phyloP scores from a whole-genome alignment of 768 basidiomycete genomes.

The Russula dissimulans region DNA sequence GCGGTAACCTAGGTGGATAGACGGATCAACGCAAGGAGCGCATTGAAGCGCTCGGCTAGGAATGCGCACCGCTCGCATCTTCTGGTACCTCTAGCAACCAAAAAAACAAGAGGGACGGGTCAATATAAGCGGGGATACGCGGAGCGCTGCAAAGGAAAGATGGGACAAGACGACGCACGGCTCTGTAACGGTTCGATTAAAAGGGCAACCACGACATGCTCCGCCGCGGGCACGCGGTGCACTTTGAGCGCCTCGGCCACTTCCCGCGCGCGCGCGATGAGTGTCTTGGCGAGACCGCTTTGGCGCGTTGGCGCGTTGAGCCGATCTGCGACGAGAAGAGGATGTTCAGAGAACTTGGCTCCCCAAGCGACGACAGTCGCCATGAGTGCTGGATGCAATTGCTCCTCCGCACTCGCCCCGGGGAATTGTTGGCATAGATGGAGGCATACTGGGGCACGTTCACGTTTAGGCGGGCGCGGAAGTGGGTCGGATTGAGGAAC shows the following conservation, averaged over 20 bases:
- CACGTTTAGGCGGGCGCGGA: constrained; percentile 53
- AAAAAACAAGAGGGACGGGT: not conserved
- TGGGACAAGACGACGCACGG: constrained; percentile 50
- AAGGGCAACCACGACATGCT: constrained; percentile 76
- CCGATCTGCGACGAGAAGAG: constrained; percentile 71
- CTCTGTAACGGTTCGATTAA: constrained; percentile 79
- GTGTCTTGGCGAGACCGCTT: constrained; percentile 65
- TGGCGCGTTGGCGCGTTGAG: constrained; percentile 52
- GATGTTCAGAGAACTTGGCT: constrained; percentile 88
- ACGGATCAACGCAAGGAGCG: not conserved
- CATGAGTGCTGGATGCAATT: constrained; percentile 63
- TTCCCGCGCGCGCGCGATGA: constrained; percentile 76
- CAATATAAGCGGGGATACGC: not conserved
- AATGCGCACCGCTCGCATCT: constrained; percentile 45
- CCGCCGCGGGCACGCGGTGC: constrained; percentile 65
- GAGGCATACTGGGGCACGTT: constrained; percentile 23
- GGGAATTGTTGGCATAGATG: constrained; percentile 5
- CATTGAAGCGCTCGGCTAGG: not conserved
- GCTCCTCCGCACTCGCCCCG: constrained; percentile 28
- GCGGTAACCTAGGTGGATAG: constrained; percentile 53
- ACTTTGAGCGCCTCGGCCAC: constrained; percentile 83
- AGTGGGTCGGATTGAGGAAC: constrained; percentile 73
- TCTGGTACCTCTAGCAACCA: constrained; percentile 53
- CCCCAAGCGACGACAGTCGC: constrained; percentile 90
- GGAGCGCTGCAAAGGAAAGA: not conserved